Conservation (phyloP, 331 rosid genomes). For the Quercus lobata region DNA sequence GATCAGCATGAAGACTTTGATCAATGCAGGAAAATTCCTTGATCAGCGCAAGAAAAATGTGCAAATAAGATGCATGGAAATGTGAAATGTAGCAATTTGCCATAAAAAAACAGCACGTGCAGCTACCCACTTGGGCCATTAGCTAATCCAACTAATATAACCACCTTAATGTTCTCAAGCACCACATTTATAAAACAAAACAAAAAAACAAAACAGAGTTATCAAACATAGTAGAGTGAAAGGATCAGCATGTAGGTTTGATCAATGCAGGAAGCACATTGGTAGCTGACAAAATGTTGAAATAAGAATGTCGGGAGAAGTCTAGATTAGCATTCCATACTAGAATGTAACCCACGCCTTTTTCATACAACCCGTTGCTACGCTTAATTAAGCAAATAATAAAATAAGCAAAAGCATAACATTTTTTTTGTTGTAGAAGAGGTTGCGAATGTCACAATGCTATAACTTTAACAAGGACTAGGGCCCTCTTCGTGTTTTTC, state of each 20-base stretch:
- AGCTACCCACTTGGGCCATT: too few species aligned
- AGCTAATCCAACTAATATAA: too few species aligned
- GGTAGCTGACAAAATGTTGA: too few species aligned
- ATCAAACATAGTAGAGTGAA: background rate
- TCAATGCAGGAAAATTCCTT: too few species aligned
- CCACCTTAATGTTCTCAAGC: background rate
- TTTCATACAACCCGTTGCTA: conserved; percentile 52
- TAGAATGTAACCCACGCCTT: conserved; percentile 97
- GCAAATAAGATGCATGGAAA: too few species aligned
- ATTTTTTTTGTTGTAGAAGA: conserved; percentile 49
- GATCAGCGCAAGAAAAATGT: too few species aligned
- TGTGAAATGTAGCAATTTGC: too few species aligned
- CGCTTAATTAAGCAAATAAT: background rate
- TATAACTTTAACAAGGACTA: conserved; percentile 61
- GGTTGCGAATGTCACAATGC: conserved; percentile 83
- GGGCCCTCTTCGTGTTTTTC: conserved; percentile 53
- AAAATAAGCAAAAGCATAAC: too few species aligned
- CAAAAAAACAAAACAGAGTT: too few species aligned
- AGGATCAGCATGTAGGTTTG: conserved; percentile 67
- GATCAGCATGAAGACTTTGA: too few species aligned
- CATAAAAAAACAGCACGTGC: too few species aligned
- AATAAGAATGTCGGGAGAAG: conserved; percentile 51
- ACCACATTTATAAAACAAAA: background rate
- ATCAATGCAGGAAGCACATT: conserved; percentile 51
- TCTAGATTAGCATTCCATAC: conserved; percentile 76